phyloP scores from a whole-genome alignment of 495 filamentous ascomycete genomes.

The Extremus antarcticus region DNA sequence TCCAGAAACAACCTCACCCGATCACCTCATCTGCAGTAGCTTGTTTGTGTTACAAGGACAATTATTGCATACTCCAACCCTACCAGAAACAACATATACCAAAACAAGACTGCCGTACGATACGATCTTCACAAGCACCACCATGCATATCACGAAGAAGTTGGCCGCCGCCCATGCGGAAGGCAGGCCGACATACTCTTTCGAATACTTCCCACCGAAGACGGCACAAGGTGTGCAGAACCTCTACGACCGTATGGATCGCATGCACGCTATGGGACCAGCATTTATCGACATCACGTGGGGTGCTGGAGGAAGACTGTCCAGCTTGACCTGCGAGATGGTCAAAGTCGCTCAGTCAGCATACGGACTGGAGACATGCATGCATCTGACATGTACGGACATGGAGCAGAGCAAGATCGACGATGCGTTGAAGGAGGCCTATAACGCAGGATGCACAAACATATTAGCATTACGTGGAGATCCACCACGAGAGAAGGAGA shows the following conservation, averaged over 20 bases:
- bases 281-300: conserved; percentile 97
- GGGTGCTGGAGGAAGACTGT: conserved; percentile 88
- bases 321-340: conserved; percentile 94
- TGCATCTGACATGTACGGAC: conserved; percentile 98
- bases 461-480: conserved; percentile 93
- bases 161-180: conserved; percentile 68
- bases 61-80: no score
- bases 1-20: no score
- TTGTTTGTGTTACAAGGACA: no score
- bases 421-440: conserved; percentile 74
- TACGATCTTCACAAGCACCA: conserved; percentile 9
- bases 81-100: no score
- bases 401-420: conserved; percentile 91
- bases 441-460: conserved; percentile 94
- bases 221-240: conserved; percentile 98
- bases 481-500: conserved; percentile 86
- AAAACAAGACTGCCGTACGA: no score
- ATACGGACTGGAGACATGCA: conserved; percentile 94
- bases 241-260: conserved; percentile 96
- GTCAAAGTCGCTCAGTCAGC: conserved; percentile 92
- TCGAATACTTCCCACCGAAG: conserved; percentile 99
- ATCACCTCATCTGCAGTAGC: no score
- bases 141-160: conserved; percentile 87
- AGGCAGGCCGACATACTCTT: conserved; percentile 80
- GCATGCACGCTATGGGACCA: conserved; percentile 89